These are phyloP conservation scores for Diaporthe humulicola DNA, from an alignment of 2,329 filamentous ascomycete genomes.

Conservation along the genomic window DNA sequence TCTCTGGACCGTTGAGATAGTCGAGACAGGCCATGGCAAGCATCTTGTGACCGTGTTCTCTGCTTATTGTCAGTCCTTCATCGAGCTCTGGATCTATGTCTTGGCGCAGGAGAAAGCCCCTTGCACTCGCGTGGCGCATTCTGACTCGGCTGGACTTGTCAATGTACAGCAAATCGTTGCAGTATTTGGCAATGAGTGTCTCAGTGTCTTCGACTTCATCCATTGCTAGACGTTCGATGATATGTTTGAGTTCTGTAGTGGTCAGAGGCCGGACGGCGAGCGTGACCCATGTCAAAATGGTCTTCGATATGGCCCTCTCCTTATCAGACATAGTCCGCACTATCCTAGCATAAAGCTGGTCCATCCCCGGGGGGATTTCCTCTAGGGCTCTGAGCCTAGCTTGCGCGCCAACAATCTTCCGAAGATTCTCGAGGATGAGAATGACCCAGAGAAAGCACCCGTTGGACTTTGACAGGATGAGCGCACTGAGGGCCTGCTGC, in stretches of 20 bases:
- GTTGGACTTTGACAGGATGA: neutral
- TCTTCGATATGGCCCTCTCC: neutral
- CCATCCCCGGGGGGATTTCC: neutral
- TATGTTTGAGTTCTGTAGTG: neutral
- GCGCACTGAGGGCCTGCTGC: fast-evolving
- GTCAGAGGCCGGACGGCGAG: neutral
- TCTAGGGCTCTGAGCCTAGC: neutral
- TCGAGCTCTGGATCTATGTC: neutral
- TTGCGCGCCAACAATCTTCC: neutral
- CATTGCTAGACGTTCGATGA: neutral
- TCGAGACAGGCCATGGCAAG: neutral
- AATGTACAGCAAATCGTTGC: neutral
- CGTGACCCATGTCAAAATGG: neutral
- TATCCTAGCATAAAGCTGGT: neutral
- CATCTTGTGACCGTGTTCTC: neutral
- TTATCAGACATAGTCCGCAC: neutral
- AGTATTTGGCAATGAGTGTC: neutral
- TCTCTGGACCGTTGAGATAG: neutral
- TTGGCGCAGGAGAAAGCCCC: neutral
- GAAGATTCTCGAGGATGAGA: neutral
- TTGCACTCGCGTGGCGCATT: neutral
- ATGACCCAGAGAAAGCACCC: neutral
- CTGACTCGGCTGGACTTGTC: neutral
- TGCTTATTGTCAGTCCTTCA: neutral
- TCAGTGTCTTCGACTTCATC: neutral